A percentile compares a stretch with the other conserved stretches of the same genome.
These are phyloP conservation scores for Lactifluus piperatus DNA, from an alignment of 768 basidiomycete genomes.

Conservation along the genomic window DNA sequence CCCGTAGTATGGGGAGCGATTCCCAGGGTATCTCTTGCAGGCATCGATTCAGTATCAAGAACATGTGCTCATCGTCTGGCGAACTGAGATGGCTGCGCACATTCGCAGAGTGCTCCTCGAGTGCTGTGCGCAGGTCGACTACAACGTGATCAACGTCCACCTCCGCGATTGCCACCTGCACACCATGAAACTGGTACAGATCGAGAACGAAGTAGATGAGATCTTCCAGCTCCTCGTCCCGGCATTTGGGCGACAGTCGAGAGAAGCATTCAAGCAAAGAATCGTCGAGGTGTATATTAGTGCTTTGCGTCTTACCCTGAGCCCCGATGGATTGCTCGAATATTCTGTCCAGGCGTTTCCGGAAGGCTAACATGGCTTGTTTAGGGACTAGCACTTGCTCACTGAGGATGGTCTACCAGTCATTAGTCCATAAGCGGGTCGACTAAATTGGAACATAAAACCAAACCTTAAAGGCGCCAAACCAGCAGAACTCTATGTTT, in stretches of 20 bases:
- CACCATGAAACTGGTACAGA: conserved; percentile 87
- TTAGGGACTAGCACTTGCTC: conserved; percentile 35
- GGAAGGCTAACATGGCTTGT: conserved; percentile 46
- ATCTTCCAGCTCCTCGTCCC: conserved; percentile 93
- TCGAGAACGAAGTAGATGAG: conserved; percentile 90
- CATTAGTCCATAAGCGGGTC: background rate
- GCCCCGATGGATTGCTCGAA: conserved; percentile 57
- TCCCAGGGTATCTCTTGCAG: conserved; percentile 93
- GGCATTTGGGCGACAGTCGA: conserved; percentile 68
- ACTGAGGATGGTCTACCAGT: conserved; percentile 51
- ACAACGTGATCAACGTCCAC: conserved; percentile 88
- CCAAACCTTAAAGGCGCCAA: conserved; percentile 92
- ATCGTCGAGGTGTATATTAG: conserved; percentile 54
- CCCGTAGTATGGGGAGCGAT: conserved; percentile 78
- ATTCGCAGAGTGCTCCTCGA: conserved; percentile 62
- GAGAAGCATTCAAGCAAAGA: conserved; percentile 80
- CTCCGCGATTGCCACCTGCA: conserved; percentile 82
- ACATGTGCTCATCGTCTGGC: conserved; percentile 59
- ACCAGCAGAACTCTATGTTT: conserved; percentile 93
- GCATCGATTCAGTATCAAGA: conserved; percentile 85
- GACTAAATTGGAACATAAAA: background rate
- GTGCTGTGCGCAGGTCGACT: conserved; percentile 66
- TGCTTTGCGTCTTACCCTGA: conserved; percentile 53
- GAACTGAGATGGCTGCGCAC: conserved; percentile 23
- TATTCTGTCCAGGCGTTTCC: conserved; percentile 62